Conservation (phyloP, 306 rosid genomes). For the Potentilla sterilis region DNA sequence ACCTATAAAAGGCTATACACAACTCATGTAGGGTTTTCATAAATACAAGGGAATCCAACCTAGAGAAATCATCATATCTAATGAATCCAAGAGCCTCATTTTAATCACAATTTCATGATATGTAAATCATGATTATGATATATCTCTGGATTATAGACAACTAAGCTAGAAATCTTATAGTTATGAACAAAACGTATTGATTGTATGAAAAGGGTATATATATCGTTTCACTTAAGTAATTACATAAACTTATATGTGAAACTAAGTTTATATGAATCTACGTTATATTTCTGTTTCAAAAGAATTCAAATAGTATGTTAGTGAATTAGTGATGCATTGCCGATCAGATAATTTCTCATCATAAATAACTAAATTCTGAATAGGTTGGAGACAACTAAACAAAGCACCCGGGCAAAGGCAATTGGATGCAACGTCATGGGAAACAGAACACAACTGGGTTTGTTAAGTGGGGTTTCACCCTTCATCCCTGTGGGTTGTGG, state of each 20-base stretch:
- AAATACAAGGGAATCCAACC: not conserved
- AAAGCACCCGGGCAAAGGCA: not conserved
- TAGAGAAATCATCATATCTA: not conserved
- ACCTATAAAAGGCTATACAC: not conserved
- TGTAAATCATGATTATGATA: not conserved
- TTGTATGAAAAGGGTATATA: not conserved
- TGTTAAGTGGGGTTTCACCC: slow-evolving; percentile 5
- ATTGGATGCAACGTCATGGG: not conserved
- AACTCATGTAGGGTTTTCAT: slow-evolving; percentile 1
- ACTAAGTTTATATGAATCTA: too few relatives aligned
- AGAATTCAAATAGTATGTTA: not conserved
- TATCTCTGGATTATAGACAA: not conserved
- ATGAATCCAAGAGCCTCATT: not conserved
- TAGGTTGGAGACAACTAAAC: not conserved
- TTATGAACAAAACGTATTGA: not conserved
- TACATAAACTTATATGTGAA: too few relatives aligned
- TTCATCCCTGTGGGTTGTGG: not conserved
- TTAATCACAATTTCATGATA: not conserved
- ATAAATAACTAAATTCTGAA: not conserved
- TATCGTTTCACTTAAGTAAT: not conserved
- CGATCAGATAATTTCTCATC: not conserved
- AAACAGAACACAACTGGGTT: not conserved
- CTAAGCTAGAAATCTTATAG: not conserved
- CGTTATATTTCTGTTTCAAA: not conserved
- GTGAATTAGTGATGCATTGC: too few relatives aligned